Conservation (phyloP, 352 stramenopile genomes). For the Globisporangium cederbergense region DNA sequence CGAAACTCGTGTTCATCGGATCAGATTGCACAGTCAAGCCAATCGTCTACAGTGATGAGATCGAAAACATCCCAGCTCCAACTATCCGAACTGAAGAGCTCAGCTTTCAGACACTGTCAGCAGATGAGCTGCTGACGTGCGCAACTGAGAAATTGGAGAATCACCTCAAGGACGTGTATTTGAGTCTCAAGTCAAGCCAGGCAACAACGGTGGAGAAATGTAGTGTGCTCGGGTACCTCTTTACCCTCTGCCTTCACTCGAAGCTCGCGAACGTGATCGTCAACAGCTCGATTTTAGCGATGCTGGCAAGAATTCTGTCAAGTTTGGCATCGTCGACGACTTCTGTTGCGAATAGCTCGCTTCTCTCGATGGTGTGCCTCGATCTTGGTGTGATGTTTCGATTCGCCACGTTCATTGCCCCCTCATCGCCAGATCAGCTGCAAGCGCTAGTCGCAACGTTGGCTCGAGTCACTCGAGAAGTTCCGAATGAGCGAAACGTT, state of each 20-base stretch:
- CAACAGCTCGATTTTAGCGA: constrained; percentile 71
- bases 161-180: constrained; percentile 75
- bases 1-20: constrained; percentile 57
- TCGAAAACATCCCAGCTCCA: constrained; percentile 35
- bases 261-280: constrained; percentile 78
- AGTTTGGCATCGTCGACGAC: background rate
- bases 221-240: constrained; percentile 59
- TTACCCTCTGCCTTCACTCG: constrained; percentile 42
- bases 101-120: constrained; percentile 32
- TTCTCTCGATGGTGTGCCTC: constrained; percentile 46
- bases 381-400: constrained; percentile 67
- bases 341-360: constrained; percentile 1
- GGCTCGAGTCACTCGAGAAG: constrained; percentile 16
- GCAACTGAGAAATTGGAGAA: constrained; percentile 51
- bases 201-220: constrained; percentile 25
- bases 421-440: constrained; percentile 56
- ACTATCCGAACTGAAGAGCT: constrained; percentile 26
- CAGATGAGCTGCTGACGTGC: constrained; percentile 41
- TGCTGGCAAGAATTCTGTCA: constrained; percentile 56
- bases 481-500: background rate
- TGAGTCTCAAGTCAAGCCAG: constrained; percentile 50
- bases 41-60: constrained; percentile 53
- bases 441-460: constrained; percentile 41
- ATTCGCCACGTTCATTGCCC: constrained; percentile 67
- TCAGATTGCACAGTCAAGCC: constrained; percentile 57